Evolutionary conservation across 768 basidiomycete species (phyloP), one percentile per base, ranked within the genome.

Genomic region (Leccinum broughii): DNA sequence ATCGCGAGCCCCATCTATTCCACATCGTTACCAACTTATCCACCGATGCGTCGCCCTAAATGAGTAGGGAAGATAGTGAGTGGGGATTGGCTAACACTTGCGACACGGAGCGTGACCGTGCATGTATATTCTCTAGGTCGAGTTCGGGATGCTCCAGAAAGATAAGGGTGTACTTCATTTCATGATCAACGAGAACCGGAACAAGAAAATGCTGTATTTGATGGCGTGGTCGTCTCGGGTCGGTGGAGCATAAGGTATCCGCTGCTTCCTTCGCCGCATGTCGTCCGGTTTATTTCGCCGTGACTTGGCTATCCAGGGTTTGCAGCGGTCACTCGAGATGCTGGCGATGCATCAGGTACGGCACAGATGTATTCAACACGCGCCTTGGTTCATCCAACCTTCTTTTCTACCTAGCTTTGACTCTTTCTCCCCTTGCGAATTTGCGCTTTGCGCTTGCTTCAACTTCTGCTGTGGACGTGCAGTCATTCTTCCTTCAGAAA

Each of bases 371-470:
- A 26, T 53, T 48, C 53, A 55, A 55, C 49, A 41, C 30, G 39
- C 7, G 58, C 30, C 7, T 51, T 39, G 4, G 58, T 4, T 4
- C 2, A 54, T 30, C 4, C 4, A 34, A 51, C 20, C 13, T 22
- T 39, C 30, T 32, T 32, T 32, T 32, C 30, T 32, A 32, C 30
- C 6, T 61, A 91, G 90, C 76, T 22, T 74, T 92, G 54, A 75
- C 85, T 26, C 72, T 85, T 17, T 88, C 89, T 0, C 79, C 86
- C 17, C 78, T 92, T 11, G 72, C 77, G 24, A 82, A 87, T 41
- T 74, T 93, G n/a, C 85, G 84, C 1, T 71, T 79, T 15, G 79
- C 83, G 0, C 80, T 86, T 63, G 75, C 76, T 51, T 68, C 71
- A 11, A 77, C 82, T 37, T 79, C 78, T 44, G 66, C 69, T 0